A percentile compares a stretch with the other conserved stretches of the same genome.
These are phyloP conservation scores for Trichosporon asahii DNA, from an alignment of 1,284 basidiomycete species.

Conservation along the genomic window DNA sequence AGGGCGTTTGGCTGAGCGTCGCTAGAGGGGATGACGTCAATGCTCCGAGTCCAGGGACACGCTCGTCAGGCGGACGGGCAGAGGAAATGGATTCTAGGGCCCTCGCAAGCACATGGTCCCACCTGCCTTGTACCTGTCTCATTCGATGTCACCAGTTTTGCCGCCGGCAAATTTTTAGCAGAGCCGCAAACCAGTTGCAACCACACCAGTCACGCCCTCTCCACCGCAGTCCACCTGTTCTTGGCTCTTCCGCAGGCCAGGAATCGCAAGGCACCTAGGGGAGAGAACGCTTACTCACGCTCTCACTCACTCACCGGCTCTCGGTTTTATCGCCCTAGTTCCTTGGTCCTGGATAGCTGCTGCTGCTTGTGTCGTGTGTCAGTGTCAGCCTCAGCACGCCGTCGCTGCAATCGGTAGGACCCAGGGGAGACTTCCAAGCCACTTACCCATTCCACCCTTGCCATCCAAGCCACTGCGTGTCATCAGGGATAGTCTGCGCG, in stretches of 20 bases:
- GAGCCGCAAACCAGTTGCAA: not conserved
- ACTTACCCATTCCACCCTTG: not conserved
- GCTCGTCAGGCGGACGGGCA: not conserved
- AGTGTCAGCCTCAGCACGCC: no score
- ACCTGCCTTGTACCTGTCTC: not conserved
- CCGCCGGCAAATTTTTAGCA: constrained; percentile 4
- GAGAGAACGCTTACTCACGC: not conserved
- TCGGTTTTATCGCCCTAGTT: not conserved
- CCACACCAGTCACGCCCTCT: not conserved
- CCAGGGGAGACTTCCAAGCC: not conserved
- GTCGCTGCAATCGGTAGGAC: no score
- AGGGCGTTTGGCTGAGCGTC: not conserved
- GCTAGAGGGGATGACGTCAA: not conserved
- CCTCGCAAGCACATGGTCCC: constrained; percentile 6
- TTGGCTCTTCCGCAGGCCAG: not conserved
- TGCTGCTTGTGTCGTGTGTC: not conserved
- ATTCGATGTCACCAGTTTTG: constrained; percentile 5
- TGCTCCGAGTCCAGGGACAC: not conserved
- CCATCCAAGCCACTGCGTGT: not conserved
- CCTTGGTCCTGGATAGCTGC: not conserved
- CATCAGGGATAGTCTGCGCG: not conserved
- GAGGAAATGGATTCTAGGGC: not conserved
- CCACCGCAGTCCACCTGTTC: not conserved
- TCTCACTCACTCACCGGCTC: not conserved
- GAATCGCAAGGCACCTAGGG: not conserved